Evolutionary conservation across 2,329 filamentous ascomycete species (phyloP).

Genomic region (Scedosporium minutisporum): DNA sequence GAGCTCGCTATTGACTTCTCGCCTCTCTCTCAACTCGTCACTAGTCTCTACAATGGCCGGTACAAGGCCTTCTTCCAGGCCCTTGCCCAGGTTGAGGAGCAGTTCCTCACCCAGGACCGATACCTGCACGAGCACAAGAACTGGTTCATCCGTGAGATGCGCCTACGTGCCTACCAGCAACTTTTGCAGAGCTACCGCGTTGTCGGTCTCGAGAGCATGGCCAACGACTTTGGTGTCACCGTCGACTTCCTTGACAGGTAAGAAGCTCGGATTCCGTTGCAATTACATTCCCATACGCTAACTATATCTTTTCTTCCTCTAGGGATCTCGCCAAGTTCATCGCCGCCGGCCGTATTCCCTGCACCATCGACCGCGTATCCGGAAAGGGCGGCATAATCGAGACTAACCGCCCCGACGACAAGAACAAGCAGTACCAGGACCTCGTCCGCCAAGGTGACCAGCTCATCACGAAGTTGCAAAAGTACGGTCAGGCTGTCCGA

Average conservation of each 20-base stretch:
- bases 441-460: constrained; percentile 96
- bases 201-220: constrained; percentile 95
- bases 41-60: constrained; percentile 84
- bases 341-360: constrained; percentile 83
- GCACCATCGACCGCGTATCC: constrained; percentile 94
- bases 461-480: constrained; percentile 97
- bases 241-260: constrained; percentile 94
- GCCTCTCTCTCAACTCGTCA: constrained; percentile 76
- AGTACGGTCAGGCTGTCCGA: constrained; percentile 94
- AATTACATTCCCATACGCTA: too few species aligned
- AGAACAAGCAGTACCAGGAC: constrained; percentile 99
- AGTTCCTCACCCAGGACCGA: constrained; percentile 87
- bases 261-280: too few species aligned
- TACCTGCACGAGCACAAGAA: constrained; percentile 92
- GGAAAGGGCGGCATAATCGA: constrained; percentile 87
- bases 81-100: constrained; percentile 81
- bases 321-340: constrained; percentile 97
- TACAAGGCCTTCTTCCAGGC: constrained; percentile 92
- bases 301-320: neutral
- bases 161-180: constrained; percentile 91
- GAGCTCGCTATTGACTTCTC: constrained; percentile 84
- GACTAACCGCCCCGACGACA: constrained; percentile 94
- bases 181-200: constrained; percentile 95
- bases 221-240: constrained; percentile 89
- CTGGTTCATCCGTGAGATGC: constrained; percentile 99